These are phyloP conservation scores for Fomitopsis pulvina DNA, from an alignment of 768 basidiomycete genomes.

Conservation along the genomic window DNA sequence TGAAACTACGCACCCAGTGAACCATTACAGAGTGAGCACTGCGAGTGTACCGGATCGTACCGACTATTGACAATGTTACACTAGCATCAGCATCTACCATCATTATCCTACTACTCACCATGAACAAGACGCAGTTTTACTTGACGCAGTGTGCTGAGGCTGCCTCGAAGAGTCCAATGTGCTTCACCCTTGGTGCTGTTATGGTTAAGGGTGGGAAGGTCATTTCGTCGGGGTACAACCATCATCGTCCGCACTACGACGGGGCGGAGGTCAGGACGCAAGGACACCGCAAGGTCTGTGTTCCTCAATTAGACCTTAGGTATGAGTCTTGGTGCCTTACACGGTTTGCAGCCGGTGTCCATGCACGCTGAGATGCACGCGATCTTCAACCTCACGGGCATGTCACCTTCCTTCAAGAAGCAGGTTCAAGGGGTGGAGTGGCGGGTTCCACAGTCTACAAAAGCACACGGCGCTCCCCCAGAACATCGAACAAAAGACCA, in stretches of 20 bases:
- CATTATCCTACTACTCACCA: slow-evolving; percentile 14
- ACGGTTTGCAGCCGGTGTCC: slow-evolving; percentile 25
- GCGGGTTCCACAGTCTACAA: slow-evolving; percentile 20
- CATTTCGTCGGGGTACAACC: slow-evolving; percentile 46
- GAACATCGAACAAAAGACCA: slow-evolving; percentile 17
- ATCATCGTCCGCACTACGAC: slow-evolving; percentile 48
- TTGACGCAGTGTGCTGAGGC: slow-evolving; percentile 43
- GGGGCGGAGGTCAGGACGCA: slow-evolving; percentile 33
- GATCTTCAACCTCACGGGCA: slow-evolving; percentile 44
- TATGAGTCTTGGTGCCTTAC: neutral
- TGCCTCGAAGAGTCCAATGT: slow-evolving; percentile 46
- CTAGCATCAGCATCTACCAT: too few relatives aligned
- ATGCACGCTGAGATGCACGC: slow-evolving; percentile 61
- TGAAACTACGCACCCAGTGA: too few relatives aligned
- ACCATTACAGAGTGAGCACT: too few relatives aligned
- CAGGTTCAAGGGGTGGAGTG: slow-evolving; percentile 40
- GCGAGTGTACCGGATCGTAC: too few relatives aligned
- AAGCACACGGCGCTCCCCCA: slow-evolving; percentile 12
- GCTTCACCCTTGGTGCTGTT: slow-evolving; percentile 39
- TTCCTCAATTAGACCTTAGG: slow-evolving; percentile 21
- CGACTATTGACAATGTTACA: too few relatives aligned
- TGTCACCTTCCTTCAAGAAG: slow-evolving; percentile 46
- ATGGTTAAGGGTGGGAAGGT: slow-evolving; percentile 52
- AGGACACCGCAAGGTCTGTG: slow-evolving; percentile 31
- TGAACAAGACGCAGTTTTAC: slow-evolving; percentile 46